These are phyloP conservation scores for Parastagonospora avenae DNA, from an alignment of 2,329 filamentous ascomycete species.

Conservation along the genomic window DNA sequence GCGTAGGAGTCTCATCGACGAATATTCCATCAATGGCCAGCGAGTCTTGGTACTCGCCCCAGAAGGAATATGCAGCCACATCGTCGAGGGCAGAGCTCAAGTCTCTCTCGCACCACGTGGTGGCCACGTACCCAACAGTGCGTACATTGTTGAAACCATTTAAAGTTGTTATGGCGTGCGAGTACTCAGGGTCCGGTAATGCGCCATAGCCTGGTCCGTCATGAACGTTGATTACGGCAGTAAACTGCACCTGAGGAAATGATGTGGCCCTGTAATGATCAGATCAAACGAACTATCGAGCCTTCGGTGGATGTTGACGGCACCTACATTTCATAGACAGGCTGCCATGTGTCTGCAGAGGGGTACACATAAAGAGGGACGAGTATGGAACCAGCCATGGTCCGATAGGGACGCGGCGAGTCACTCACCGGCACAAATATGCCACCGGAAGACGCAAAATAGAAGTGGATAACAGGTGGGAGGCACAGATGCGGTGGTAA, in stretches of 20 bases:
- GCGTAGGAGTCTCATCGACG: conserved; percentile 54
- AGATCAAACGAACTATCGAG: conserved; percentile 6
- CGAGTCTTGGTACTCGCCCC: conserved; percentile 46
- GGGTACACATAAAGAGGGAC: conserved; percentile 58
- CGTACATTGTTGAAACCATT: conserved; percentile 54
- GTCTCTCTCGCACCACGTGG: conserved; percentile 50
- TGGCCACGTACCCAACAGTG: conserved; percentile 57
- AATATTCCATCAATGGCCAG: conserved; percentile 56
- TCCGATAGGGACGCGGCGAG: conserved; percentile 11
- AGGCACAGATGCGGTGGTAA: background rate
- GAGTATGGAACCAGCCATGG: conserved; percentile 45
- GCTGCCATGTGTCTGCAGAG: conserved; percentile 53
- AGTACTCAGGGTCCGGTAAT: conserved; percentile 53
- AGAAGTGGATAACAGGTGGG: background rate
- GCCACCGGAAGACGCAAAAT: background rate
- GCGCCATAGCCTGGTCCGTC: conserved; percentile 53
- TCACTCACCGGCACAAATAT: conserved; percentile 5
- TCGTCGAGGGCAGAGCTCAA: conserved; percentile 41
- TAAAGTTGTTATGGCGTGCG: conserved; percentile 49
- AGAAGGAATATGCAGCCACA: conserved; percentile 53
- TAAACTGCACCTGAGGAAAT: conserved; percentile 53
- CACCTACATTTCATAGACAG: conserved; percentile 51
- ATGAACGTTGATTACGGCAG: conserved; percentile 56
- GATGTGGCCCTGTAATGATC: conserved; percentile 26
- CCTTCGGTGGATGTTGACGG: conserved; percentile 1